phyloP scores from a whole-genome alignment of 2,329 filamentous ascomycete species.

The Aurifilum marmelostoma region DNA sequence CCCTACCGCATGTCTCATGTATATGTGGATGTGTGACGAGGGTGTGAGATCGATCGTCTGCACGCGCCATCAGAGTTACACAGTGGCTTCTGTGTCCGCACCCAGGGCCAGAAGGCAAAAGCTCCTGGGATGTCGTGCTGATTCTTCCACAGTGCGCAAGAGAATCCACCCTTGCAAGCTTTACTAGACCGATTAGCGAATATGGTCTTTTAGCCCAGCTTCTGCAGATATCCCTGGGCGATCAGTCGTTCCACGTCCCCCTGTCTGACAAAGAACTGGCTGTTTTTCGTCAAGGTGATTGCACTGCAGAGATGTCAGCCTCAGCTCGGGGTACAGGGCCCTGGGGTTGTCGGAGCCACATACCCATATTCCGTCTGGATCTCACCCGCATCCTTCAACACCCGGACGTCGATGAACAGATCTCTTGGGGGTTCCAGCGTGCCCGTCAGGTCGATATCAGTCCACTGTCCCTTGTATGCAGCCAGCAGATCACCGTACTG shows the following conservation, averaged over 20 bases:
- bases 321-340: background rate
- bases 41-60: background rate
- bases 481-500: conserved; percentile 90
- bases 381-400: conserved; percentile 95
- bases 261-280: conserved; percentile 94
- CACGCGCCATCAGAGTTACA: background rate
- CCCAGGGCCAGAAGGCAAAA: background rate
- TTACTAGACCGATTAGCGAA: too few relatives aligned
- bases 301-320: conserved; percentile 57
- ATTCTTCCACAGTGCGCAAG: background rate
- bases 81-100: background rate
- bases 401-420: conserved; percentile 94
- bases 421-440: conserved; percentile 93
- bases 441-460: conserved; percentile 93
- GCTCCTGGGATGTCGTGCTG: background rate
- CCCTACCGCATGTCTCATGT: background rate
- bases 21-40: background rate
- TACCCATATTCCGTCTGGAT: conserved; percentile 99
- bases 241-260: conserved; percentile 95
- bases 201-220: conserved; percentile 66
- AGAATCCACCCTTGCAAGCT: too few relatives aligned
- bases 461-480: conserved; percentile 98
- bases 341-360: conserved; percentile 36
- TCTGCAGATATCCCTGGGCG: conserved; percentile 91
- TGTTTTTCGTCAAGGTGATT: conserved; percentile 96